Evolutionary conservation across 1,139 yeast species (phyloP).

Genomic region (Candida frijolesensis): DNA sequence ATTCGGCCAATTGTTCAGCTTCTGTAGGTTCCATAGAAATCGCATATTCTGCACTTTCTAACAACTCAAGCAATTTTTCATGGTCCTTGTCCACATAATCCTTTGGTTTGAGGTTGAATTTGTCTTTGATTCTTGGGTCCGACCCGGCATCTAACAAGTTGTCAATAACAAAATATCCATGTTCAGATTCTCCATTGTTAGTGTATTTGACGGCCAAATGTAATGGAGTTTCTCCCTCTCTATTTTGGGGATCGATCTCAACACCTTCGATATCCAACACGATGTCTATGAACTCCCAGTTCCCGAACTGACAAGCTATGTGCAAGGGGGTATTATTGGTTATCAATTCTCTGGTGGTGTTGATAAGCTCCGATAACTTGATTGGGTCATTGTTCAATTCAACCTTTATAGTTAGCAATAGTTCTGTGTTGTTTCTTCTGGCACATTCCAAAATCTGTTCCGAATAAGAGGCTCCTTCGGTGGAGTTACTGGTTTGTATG

Average conservation of each 20-base stretch:
- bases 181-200: slow-evolving; percentile 71
- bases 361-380: slow-evolving; percentile 62
- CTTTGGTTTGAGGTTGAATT: slow-evolving; percentile 63
- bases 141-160: slow-evolving; percentile 91
- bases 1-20: slow-evolving; percentile 28
- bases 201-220: slow-evolving; percentile 83
- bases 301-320: slow-evolving; percentile 77
- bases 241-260: slow-evolving; percentile 80
- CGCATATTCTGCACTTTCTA: slow-evolving; percentile 86
- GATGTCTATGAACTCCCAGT: slow-evolving; percentile 83
- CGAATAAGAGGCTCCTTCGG: slow-evolving; percentile 68
- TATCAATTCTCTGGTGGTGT: slow-evolving; percentile 68
- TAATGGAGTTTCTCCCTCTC: slow-evolving; percentile 85
- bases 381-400: slow-evolving; percentile 46
- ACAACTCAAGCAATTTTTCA: slow-evolving; percentile 54
- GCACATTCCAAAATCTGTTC: slow-evolving; percentile 89
- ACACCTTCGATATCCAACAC: slow-evolving; percentile 88
- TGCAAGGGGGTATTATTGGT: slow-evolving; percentile 85
- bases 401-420: slow-evolving; percentile 59
- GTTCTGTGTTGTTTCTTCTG: slow-evolving; percentile 83
- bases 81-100: slow-evolving; percentile 62
- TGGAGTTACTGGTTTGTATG: slow-evolving; percentile 3
- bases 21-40: slow-evolving; percentile 40
- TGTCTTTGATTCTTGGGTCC: slow-evolving; percentile 60
- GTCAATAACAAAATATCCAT: slow-evolving; percentile 77